Evolutionary conservation across 768 basidiomycete genomes (phyloP), one percentile per base, ranked within the genome.

Genomic region (Boletus coccyginus): DNA sequence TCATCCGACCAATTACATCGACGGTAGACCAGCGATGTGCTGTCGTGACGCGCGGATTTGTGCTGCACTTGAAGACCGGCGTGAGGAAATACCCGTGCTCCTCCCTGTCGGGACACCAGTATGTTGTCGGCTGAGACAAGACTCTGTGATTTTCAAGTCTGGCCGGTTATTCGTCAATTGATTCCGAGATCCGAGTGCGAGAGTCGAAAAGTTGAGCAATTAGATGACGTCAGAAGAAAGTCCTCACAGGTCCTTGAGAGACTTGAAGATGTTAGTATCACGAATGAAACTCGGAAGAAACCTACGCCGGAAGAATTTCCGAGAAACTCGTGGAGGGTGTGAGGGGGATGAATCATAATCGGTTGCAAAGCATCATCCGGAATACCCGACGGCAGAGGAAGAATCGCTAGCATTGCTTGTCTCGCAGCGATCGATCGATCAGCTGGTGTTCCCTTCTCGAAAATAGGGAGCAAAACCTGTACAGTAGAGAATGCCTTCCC

Each of bases 61-160:
- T 92, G 70, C 66, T 86, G 66, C 90, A 92, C 64, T 88, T 90
- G 77, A 85, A 92, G 13, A 80, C 66, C 0, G 90, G 88, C 2
- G 83, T 77, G 51, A 91, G 81, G 67, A 85, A 83, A 64, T 87
- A 92, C 3, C 90, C 90, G 53, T 92, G 88, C 60, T 91, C 90
- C 74, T 92, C 90, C 49, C 85, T 83, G 45, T 89, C 88, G 3
- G 87, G 82, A 63, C 90, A 91, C 90, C 90, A 92, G 36, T 78
- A 77, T 3, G 90, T 90, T 17, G 86, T 90, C 7, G 74, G 67
- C 54, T 84, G 81, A 52, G 87, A 82, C 39, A 92, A 75, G 41
- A 88, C 77, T 44, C 84, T 82, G 66, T 90, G 87, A 58, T 84
- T 84, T 8, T 78, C 72, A 8, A 91, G 77, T 40, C 89, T 92